Evolutionary conservation across 1,139 yeast species (phyloP).

Genomic region (Yamadazyma conglobata): DNA sequence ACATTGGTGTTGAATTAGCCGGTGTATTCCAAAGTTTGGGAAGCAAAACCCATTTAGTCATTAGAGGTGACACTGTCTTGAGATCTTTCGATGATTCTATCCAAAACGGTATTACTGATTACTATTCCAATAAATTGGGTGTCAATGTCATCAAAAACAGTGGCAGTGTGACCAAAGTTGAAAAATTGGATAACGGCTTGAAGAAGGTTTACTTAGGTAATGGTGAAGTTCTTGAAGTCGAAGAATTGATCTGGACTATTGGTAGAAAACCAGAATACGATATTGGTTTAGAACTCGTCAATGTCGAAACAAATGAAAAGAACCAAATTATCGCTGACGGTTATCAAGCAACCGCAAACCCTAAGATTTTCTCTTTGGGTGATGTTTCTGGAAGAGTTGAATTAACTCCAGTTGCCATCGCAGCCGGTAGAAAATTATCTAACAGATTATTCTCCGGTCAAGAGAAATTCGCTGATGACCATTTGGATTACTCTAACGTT

Average conservation of each 20-base stretch:
- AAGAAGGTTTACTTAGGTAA: conserved; percentile 57
- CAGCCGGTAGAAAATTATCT: conserved; percentile 92
- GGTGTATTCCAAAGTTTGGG: conserved; percentile 91
- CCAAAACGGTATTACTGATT: conserved; percentile 73
- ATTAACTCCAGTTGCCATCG: conserved; percentile 97
- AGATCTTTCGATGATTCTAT: conserved; percentile 83
- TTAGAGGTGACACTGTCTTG: conserved; percentile 87
- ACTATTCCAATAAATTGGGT: conserved; percentile 73
- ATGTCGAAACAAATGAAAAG: conserved; percentile 56
- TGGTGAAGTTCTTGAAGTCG: conserved; percentile 64
- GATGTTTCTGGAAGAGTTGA: conserved; percentile 91
- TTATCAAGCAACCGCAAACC: conserved; percentile 75
- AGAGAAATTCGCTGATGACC: conserved; percentile 56
- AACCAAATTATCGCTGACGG: conserved; percentile 76
- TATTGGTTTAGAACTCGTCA: conserved; percentile 73
- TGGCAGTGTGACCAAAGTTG: conserved; percentile 55
- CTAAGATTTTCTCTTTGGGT: conserved; percentile 80
- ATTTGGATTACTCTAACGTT: conserved; percentile 78
- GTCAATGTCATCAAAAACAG: conserved; percentile 71
- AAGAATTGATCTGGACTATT: conserved; percentile 84
- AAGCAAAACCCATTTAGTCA: conserved; percentile 79
- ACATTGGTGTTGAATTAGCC: conserved; percentile 92
- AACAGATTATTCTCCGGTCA: conserved; percentile 86
- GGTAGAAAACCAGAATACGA: conserved; percentile 81
- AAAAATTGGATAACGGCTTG: conserved; percentile 55